phyloP scores from a whole-genome alignment of 129 eudicot species.

The Chrysanthemum seticuspe region DNA sequence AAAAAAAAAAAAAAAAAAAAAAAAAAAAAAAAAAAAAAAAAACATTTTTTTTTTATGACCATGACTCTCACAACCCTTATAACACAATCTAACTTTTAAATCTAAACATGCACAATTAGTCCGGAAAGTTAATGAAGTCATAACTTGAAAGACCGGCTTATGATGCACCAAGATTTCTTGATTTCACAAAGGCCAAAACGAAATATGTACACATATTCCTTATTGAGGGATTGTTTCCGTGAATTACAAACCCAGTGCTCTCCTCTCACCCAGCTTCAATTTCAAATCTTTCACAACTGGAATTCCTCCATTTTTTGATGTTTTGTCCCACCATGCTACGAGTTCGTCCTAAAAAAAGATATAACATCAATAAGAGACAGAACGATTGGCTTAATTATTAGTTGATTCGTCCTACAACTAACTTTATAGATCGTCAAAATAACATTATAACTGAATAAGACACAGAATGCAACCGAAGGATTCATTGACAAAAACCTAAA shows the following conservation, averaged over 20 bases:
- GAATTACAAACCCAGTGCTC: conserved; percentile 25
- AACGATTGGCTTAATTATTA: background rate
- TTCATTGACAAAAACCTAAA: background rate
- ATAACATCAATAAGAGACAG: background rate
- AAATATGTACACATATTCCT: background rate
- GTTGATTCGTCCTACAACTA: background rate
- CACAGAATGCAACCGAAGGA: background rate
- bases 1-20: background rate
- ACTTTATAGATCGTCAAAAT: background rate
- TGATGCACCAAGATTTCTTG: background rate
- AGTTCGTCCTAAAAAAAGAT: conserved; percentile 16
- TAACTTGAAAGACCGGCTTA: background rate
- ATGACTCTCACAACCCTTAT: background rate
- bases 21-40: background rate
- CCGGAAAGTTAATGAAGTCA: background rate
- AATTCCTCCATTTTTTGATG: conserved; percentile 10
- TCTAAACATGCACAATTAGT: background rate
- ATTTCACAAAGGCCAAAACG: background rate
- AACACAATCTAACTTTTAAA: background rate
- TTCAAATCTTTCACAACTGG: conserved; percentile 17
- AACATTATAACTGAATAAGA: background rate
- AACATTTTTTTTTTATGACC: background rate
- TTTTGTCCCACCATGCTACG: conserved; percentile 23
- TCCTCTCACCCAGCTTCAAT: conserved; percentile 23
- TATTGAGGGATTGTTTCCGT: background rate